Evolutionary conservation across 2,329 filamentous ascomycete genomes (phyloP).

Genomic region (Botrytis fabae): DNA sequence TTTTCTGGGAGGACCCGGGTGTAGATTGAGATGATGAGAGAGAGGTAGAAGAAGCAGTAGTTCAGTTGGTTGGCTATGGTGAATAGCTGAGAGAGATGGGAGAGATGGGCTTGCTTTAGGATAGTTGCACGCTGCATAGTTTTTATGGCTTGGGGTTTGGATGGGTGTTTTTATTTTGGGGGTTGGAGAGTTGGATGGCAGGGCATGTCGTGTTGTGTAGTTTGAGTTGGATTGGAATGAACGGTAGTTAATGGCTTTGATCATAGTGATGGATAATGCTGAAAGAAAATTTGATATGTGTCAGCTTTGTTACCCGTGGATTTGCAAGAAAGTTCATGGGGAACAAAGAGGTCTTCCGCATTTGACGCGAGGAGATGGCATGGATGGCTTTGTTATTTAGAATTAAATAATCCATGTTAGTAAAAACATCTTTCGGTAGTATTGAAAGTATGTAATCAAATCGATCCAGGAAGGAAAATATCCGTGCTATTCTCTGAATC

Average conservation of each 20-base stretch:
- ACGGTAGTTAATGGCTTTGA: not conserved
- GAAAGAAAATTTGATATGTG: not conserved
- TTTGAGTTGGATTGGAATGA: no score
- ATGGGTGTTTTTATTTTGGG: not conserved
- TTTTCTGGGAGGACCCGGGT: not conserved
- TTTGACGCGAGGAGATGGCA: not conserved
- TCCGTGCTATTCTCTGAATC: accelerated
- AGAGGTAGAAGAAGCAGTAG: not conserved
- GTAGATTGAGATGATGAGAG: not conserved
- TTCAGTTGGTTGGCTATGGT: not conserved
- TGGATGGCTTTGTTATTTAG: not conserved
- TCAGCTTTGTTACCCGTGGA: not conserved
- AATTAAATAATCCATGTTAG: not conserved
- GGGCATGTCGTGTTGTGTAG: not conserved
- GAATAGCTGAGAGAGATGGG: not conserved
- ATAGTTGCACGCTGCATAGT: not conserved
- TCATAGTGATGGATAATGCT: not conserved
- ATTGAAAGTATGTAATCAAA: not conserved
- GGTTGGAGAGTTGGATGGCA: not conserved
- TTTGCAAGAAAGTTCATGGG: not conserved
- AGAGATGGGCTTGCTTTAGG: not conserved
- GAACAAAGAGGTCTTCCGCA: not conserved
- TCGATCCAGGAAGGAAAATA: not conserved
- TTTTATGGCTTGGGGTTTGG: not conserved
- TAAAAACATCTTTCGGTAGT: not conserved